phyloP scores from a whole-genome alignment of 768 basidiomycete species.

The Mycena floridula region DNA sequence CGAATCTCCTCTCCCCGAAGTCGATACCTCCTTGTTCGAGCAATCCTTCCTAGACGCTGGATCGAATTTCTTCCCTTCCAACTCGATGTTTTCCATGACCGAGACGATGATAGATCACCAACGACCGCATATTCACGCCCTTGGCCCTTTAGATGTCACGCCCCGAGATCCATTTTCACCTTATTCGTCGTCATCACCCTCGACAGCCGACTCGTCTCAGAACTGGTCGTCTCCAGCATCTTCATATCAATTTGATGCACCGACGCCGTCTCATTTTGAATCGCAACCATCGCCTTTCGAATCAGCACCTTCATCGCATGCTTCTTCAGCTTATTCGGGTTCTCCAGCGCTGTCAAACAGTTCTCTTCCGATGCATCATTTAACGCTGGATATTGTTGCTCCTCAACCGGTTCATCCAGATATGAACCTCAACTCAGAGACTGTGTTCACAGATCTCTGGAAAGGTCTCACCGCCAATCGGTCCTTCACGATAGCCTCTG shows the following conservation, averaged over 20 bases:
- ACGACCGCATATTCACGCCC: neutral
- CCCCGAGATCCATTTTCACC: no score
- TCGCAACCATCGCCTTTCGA: no score
- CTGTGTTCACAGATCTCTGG: neutral
- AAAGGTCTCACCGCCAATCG: neutral
- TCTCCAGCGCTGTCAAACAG: slow-evolving; percentile 29
- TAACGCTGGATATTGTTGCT: slow-evolving; percentile 8
- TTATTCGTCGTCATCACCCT: slow-evolving; percentile 5
- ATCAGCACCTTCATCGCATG: slow-evolving; percentile 21
- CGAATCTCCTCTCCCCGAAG: slow-evolving; percentile 42
- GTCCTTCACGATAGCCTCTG: neutral
- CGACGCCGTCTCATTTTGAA: no score
- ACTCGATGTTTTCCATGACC: slow-evolving; percentile 11
- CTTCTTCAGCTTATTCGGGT: slow-evolving; percentile 38
- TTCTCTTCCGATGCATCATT: slow-evolving; percentile 14
- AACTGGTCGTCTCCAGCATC: no score
- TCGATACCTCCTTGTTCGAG: slow-evolving; percentile 43
- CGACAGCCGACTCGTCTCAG: slow-evolving; percentile 12
- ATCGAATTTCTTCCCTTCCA: slow-evolving; percentile 18
- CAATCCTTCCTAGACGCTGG: slow-evolving; percentile 26
- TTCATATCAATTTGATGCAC: slow-evolving; percentile 12
- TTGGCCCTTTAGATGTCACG: slow-evolving; percentile 1
- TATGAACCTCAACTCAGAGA: slow-evolving; percentile 6
- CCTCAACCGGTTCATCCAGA: slow-evolving; percentile 18
- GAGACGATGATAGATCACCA: no score